Conservation (phyloP, 2,329 filamentous ascomycete species). For the Clonostachys solani region DNA sequence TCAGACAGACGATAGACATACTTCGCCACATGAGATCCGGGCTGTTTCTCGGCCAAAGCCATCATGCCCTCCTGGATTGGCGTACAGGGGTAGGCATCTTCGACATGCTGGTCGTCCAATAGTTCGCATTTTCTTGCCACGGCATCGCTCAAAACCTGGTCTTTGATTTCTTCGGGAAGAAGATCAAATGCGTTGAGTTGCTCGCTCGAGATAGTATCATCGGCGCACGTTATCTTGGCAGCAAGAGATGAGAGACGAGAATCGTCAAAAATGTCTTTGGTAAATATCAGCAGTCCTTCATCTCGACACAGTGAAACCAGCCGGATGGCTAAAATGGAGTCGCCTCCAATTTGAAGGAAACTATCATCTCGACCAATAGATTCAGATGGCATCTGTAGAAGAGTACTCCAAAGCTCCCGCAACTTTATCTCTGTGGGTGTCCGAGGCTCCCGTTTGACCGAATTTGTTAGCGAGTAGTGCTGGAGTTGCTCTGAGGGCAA, state of each 20-base stretch:
- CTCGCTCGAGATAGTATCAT: too few relatives aligned
- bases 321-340: slow-evolving; percentile 38
- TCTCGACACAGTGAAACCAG: slow-evolving; percentile 20
- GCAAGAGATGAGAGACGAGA: slow-evolving; percentile 14
- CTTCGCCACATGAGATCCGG: background rate
- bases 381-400: slow-evolving; percentile 6
- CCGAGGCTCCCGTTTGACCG: slow-evolving; percentile 5
- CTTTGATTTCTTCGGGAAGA: too few relatives aligned
- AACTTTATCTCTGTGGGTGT: slow-evolving; percentile 7
- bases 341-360: slow-evolving; percentile 22
- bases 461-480: background rate
- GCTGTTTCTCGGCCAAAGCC: slow-evolving; percentile 17
- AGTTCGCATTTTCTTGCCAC: too few relatives aligned
- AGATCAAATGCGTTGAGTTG: too few relatives aligned
- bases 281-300: slow-evolving; percentile 2
- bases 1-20: slow-evolving; percentile 11
- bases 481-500: background rate
- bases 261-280: slow-evolving; percentile 41
- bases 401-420: slow-evolving; percentile 19
- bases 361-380: slow-evolving; percentile 14
- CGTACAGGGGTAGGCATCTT: slow-evolving; percentile 33
- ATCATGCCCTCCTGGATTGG: slow-evolving; percentile 34
- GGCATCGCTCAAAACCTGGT: too few relatives aligned
- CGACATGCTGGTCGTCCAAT: background rate
- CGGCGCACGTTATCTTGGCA: background rate